phyloP scores from a whole-genome alignment of 1,284 basidiomycete species.

The Tausonia pullulans region DNA sequence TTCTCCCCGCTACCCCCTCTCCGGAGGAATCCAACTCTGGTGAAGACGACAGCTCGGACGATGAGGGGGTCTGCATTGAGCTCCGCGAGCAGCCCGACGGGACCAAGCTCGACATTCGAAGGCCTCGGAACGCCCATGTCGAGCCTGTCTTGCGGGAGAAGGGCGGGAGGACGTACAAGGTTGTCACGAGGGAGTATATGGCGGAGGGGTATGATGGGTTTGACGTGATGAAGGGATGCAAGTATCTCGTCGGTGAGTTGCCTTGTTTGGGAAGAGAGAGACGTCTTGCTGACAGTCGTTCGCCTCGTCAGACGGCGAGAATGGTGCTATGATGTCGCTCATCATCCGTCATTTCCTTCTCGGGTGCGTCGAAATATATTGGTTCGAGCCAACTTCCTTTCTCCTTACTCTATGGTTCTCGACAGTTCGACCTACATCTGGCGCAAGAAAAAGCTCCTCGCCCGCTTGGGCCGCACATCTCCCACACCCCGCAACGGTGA shows the following conservation, averaged over 20 bases:
- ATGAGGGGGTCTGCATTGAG: constrained; percentile 35
- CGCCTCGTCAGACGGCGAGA: constrained; percentile 53
- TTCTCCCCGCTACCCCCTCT: too few species aligned
- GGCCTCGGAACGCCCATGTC: constrained; percentile 30
- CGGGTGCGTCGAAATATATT: constrained; percentile 33
- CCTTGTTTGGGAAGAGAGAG: not conserved
- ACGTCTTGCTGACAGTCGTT: not conserved
- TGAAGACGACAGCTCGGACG: not conserved
- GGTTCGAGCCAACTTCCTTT: not conserved
- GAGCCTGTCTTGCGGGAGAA: constrained; percentile 47
- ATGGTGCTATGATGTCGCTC: constrained; percentile 65
- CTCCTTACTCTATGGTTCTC: not conserved
- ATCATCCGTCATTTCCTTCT: constrained; percentile 77
- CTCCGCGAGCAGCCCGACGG: constrained; percentile 24
- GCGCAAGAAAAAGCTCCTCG: constrained; percentile 31
- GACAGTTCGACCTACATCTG: constrained; percentile 34
- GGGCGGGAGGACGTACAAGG: constrained; percentile 52
- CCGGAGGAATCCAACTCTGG: constrained; percentile 27
- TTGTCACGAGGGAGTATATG: constrained; percentile 68
- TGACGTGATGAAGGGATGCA: constrained; percentile 52
- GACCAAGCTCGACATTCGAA: constrained; percentile 25
- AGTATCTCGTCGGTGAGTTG: constrained; percentile 45
- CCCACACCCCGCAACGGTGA: not conserved
- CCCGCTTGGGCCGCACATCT: not conserved
- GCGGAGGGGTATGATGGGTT: constrained; percentile 56